Percentiles rank a stretch among this genome's conserved stretches.
phyloP scores from a whole-genome alignment of 805 yeast genomes.

The Saccharomycopsis sp. region DNA sequence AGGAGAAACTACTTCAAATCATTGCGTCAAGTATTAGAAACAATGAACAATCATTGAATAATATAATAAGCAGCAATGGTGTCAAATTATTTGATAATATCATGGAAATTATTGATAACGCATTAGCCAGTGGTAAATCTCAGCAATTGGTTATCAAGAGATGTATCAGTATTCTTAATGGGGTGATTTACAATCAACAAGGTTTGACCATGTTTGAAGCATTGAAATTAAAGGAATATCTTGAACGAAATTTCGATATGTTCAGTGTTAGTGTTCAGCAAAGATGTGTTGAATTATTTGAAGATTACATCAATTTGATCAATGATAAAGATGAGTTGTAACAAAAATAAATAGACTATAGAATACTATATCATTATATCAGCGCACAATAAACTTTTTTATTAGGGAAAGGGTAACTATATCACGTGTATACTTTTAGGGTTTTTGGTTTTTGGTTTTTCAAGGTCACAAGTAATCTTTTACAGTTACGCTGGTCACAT shows the following conservation, averaged over 20 bases:
- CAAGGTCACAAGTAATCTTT: too few relatives aligned
- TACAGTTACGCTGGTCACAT: too few relatives aligned
- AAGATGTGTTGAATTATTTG: slow-evolving; percentile 15
- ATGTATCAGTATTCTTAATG: slow-evolving; percentile 15
- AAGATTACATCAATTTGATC: slow-evolving; percentile 15
- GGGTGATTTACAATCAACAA: slow-evolving; percentile 13
- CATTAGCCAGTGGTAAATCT: slow-evolving; percentile 1
- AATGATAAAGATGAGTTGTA: slow-evolving; percentile 10
- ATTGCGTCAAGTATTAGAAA: slow-evolving; percentile 19
- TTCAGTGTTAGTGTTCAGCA: slow-evolving; percentile 16
- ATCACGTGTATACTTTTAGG: slow-evolving; percentile 1
- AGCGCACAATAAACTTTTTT: too few relatives aligned
- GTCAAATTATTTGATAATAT: slow-evolving; percentile 1
- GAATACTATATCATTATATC: too few relatives aligned
- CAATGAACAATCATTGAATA: slow-evolving; percentile 12
- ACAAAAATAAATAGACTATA: too few relatives aligned
- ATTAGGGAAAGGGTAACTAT: too few relatives aligned
- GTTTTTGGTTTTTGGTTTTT: too few relatives aligned
- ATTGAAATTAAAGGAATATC: slow-evolving; percentile 5
- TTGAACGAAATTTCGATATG: slow-evolving; percentile 7
- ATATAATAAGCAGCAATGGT: slow-evolving; percentile 8
- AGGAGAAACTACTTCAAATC: slow-evolving; percentile 18
- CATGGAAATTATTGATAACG: slow-evolving; percentile 7
- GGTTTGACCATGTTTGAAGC: slow-evolving; percentile 13
- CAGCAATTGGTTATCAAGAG: slow-evolving; percentile 18